Evolutionary conservation across 257 asterid species (phyloP).

Genomic region (Eucommia ulmoides): DNA sequence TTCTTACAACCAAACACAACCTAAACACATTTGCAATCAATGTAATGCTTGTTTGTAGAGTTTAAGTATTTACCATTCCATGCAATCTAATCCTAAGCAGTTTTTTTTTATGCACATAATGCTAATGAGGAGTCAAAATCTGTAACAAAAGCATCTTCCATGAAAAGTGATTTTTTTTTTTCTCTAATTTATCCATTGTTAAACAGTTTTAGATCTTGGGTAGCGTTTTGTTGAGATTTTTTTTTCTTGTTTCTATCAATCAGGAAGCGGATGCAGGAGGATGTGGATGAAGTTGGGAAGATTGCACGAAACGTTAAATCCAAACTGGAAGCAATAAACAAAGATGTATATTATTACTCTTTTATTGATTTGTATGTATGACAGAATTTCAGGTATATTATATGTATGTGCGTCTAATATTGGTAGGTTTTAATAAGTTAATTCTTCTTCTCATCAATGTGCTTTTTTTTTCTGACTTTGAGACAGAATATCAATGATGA

Average conservation of each 20-base stretch:
- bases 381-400: conserved; percentile 65
- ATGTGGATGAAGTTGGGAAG: conserved; percentile 73
- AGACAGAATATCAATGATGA: conserved; percentile 70
- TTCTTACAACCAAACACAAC: too few relatives aligned
- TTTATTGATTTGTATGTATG: conserved; percentile 25
- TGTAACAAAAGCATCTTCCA: conserved; percentile 71
- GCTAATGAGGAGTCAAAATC: too few relatives aligned
- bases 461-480: conserved; percentile 30
- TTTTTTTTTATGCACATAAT: too few relatives aligned
- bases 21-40: too few relatives aligned
- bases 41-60: too few relatives aligned
- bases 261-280: conserved; percentile 87
- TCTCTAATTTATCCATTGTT: too few relatives aligned
- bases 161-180: conserved; percentile 48
- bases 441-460: conserved; percentile 2
- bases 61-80: too few relatives aligned
- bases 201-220: too few relatives aligned
- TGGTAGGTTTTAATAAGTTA: too few relatives aligned
- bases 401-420: not conserved
- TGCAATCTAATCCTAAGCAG: too few relatives aligned
- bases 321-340: conserved; percentile 58
- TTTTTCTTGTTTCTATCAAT: conserved; percentile 54
- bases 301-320: conserved; percentile 58
- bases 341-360: conserved; percentile 31
- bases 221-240: too few relatives aligned